Base-by-base conservation (phyloP, 345 rosid species). In the Populus nigra region DNA sequence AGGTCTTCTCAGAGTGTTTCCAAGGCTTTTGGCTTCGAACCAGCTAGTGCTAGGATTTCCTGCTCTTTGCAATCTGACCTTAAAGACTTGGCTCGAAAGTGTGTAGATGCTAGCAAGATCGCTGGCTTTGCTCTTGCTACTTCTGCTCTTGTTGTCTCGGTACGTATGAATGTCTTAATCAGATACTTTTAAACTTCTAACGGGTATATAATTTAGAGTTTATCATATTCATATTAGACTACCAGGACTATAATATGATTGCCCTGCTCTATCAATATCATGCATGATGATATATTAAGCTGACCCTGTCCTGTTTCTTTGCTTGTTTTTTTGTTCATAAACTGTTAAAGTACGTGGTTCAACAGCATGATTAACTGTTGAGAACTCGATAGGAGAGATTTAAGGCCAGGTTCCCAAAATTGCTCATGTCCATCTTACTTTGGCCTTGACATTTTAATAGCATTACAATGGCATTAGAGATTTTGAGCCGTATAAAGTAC, bases 91-190 rank as follows among this genome's bases (percentile, higher is more conserved):
- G 89, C 97, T 73, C 88, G 78, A 20, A 93, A 92, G 87, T 92
- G 87, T 76, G 73, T 80, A 5, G 98, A 91, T 78, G 96, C 91
- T 62, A 78, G 90, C 79, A 93, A 92, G 89, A 76, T 95, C 3
- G 93, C 94, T 65, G 94, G 97, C 31, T 90, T 93, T 62, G 93
- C 97, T 69, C 97, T 95, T 25, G 99, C 99, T 27, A 91, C 99
- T 43, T 95, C 98, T 17, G 99, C 99, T 59, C 94, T 95, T 63
- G 92, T 95, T n/a, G 96, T 78, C 84, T 93, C 99, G 87, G 98
- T 94, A 86, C 68, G 77, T 23, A 65, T 33, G 36, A 33, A 33
- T 36, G 33, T 22, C 65, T 10, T 59, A 10, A 12, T 10, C 65
- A 22, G 13, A n/a, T 53, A 3, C 8, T 55, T 55, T 55, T 55